These are phyloP conservation scores for Phytophthora pseudosyringae DNA, from an alignment of 352 stramenopile species.

Conservation along the genomic window DNA sequence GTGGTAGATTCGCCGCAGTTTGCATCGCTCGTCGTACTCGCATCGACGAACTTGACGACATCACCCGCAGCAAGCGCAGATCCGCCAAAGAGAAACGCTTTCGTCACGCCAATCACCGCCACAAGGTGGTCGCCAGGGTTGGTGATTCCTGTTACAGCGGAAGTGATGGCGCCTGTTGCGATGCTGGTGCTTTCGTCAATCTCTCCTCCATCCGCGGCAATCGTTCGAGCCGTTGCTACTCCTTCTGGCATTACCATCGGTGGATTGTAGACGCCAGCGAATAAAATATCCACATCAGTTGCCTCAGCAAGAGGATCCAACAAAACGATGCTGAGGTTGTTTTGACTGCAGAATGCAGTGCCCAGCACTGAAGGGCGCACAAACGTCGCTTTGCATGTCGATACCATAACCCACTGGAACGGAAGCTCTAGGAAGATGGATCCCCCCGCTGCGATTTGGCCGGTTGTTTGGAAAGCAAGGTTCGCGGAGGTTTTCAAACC, in stretches of 20 bases:
- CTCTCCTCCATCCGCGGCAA: constrained; percentile 51
- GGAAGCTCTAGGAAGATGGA: constrained; percentile 50
- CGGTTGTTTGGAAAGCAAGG: constrained; percentile 48
- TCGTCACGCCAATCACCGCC: constrained; percentile 54
- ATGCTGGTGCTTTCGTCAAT: constrained; percentile 51
- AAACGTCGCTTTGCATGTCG: constrained; percentile 42
- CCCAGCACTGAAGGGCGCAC: constrained; percentile 40
- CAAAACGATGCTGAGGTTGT: constrained; percentile 44
- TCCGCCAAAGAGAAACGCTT: constrained; percentile 59
- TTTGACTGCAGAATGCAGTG: constrained; percentile 36
- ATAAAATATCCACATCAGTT: constrained; percentile 41
- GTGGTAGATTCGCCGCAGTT: constrained; percentile 53
- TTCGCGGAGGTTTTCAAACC: constrained; percentile 50
- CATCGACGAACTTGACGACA: constrained; percentile 71
- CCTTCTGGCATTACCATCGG: constrained; percentile 39
- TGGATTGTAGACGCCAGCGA: constrained; percentile 58
- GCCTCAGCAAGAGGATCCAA: constrained; percentile 46
- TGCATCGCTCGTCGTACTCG: constrained; percentile 53
- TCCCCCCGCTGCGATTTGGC: constrained; percentile 42
- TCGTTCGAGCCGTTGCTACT: constrained; percentile 19
- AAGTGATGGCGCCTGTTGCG: constrained; percentile 43
- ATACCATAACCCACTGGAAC: constrained; percentile 49
- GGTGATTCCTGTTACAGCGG: constrained; percentile 43
- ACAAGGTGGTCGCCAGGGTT: constrained; percentile 54
- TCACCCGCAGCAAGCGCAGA: constrained; percentile 44